phyloP scores from a whole-genome alignment of 768 basidiomycete genomes.

The Mycena venus region DNA sequence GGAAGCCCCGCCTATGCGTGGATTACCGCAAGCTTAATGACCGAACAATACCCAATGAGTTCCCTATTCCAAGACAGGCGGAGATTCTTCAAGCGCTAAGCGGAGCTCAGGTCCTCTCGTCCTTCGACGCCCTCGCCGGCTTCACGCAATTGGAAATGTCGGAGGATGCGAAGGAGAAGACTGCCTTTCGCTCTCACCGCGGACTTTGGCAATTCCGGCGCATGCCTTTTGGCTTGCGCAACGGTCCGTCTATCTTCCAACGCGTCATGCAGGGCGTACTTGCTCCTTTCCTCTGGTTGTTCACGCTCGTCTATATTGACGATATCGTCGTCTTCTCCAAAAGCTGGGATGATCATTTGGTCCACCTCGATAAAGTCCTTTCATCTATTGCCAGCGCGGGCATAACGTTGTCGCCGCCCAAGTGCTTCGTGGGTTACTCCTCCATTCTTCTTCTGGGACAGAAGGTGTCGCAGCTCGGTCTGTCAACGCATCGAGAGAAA shows the following conservation, averaged over 20 bases:
- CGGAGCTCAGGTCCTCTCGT: conserved; percentile 30
- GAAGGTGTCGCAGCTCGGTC: no score
- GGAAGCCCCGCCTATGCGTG: no score
- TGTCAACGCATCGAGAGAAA: conserved; percentile 40
- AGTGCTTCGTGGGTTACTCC: no score
- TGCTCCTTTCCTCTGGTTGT: no score
- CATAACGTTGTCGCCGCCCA: no score
- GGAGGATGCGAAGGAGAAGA: conserved; percentile 39
- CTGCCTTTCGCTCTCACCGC: conserved; percentile 46
- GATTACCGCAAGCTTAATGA: no score
- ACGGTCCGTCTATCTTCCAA: no score
- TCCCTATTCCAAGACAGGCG: conserved; percentile 42
- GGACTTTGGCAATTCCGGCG: no score
- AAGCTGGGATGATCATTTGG: conserved; percentile 36
- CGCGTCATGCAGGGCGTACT: no score
- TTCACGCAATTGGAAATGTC: conserved; percentile 48
- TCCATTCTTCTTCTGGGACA: no score
- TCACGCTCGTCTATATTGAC: conserved; percentile 44
- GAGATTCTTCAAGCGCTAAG: conserved; percentile 41
- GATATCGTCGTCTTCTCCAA: conserved; percentile 36
- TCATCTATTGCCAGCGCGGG: conserved; percentile 27
- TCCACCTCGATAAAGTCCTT: conserved; percentile 35
- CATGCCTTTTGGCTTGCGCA: no score
- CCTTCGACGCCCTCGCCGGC: conserved; percentile 42
- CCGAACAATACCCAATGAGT: no score